A percentile compares a stretch with the other conserved stretches of the same genome.
These are phyloP conservation scores for Penicillium subrubescens DNA, from an alignment of 495 filamentous ascomycete species.

Conservation along the genomic window DNA sequence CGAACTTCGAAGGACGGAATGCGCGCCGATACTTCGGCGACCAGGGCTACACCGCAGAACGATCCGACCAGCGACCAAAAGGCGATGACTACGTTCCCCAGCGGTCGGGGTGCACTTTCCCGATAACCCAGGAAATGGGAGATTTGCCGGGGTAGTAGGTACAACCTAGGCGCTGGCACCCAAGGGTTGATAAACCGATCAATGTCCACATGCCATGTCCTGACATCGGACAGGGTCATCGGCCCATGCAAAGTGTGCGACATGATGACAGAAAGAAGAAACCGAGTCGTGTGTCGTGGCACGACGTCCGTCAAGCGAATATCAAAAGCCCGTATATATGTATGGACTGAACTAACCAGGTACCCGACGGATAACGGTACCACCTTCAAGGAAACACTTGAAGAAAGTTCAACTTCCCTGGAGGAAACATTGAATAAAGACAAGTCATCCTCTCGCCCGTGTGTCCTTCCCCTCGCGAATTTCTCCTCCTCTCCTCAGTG, in stretches of 20 bases:
- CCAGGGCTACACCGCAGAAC: constrained; percentile 46
- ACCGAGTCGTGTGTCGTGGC: not conserved
- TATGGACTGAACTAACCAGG: not conserved
- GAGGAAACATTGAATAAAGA: not conserved
- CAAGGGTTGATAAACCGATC: constrained; percentile 65
- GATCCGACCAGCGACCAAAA: constrained; percentile 49
- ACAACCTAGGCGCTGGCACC: constrained; percentile 53
- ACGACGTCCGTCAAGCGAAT: not conserved
- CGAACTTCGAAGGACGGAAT: constrained; percentile 41
- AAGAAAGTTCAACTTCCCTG: not conserved
- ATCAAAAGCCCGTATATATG: not conserved
- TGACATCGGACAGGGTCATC: constrained; percentile 12
- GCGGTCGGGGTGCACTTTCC: constrained; percentile 24
- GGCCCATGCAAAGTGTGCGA: constrained; percentile 4
- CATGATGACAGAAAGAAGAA: constrained; percentile 7
- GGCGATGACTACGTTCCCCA: constrained; percentile 42
- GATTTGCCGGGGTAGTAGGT: constrained; percentile 38
- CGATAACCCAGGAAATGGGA: constrained; percentile 48
- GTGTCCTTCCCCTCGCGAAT: not conserved
- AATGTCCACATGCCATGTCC: constrained; percentile 61
- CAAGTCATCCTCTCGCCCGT: not conserved
- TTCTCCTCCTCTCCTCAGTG: not conserved
- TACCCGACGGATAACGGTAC: not conserved
- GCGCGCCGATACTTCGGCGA: constrained; percentile 43
- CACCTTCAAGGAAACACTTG: not conserved